These are phyloP conservation scores for Saccharata proteae DNA, from an alignment of 2,329 filamentous ascomycete species.

Conservation along the genomic window DNA sequence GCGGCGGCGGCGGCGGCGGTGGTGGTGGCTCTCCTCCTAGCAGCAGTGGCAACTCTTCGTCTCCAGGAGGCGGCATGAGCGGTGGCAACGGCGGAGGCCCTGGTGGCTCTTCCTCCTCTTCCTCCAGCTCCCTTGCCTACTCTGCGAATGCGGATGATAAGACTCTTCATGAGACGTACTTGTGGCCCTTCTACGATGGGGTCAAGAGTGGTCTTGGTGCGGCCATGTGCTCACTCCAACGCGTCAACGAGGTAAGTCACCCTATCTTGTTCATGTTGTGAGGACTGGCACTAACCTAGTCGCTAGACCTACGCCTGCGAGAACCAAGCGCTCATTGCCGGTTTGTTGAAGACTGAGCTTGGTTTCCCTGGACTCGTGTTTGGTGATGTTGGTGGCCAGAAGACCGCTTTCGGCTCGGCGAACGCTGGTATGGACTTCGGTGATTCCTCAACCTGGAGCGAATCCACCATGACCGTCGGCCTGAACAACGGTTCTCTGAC, in stretches of 20 bases:
- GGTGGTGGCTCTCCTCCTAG: conserved; percentile 2
- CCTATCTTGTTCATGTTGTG: no score
- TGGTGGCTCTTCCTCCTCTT: no score
- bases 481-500: conserved; percentile 30
- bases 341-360: conserved; percentile 37
- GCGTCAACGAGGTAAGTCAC: conserved; percentile 22
- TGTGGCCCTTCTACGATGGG: conserved; percentile 68
- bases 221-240: conserved; percentile 64
- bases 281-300: no score
- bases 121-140: conserved; percentile 47
- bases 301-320: conserved; percentile 31
- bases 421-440: conserved; percentile 17
- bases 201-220: conserved; percentile 61
- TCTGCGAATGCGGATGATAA: conserved; percentile 63
- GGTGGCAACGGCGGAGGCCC: no score
- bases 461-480: conserved; percentile 23
- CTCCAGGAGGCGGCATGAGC: no score
- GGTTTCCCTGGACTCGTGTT: conserved; percentile 20
- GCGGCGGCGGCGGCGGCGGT: conserved; percentile 44
- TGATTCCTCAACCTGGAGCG: conserved; percentile 2
- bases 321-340: conserved; percentile 33
- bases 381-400: conserved; percentile 16
- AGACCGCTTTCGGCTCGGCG: conserved; percentile 16
- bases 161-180: conserved; percentile 60
- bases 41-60: not conserved